Evolutionary conservation across 1,284 basidiomycete genomes (phyloP), one percentile per base, ranked within the genome.

Genomic region (Ustilago crameri): DNA sequence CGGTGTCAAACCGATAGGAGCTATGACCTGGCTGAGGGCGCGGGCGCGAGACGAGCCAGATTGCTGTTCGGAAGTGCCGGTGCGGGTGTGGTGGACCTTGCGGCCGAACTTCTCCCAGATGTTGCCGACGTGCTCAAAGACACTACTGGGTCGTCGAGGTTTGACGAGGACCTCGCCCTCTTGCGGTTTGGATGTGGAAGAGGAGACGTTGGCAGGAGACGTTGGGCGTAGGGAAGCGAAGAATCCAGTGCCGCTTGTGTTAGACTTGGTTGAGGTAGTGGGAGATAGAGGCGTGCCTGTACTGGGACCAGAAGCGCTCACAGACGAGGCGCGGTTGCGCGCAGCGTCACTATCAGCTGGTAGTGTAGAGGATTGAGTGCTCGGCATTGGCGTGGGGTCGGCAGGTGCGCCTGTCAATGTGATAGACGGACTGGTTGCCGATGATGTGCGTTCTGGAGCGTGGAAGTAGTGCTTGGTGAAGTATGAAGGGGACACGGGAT

Each of bases 41-140:
- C 58, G 44, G 15, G 14, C 35, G 35, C 58, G 55, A 30, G 61
- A 46, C 5, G 61, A 70, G 50, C 43, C 44, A 22, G 54, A 18
- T 20, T 50, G 68, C 48, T 65, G 61, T 43, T 66, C 63, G 3
- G 68, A 55, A 10, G 59, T 67, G 10, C 54, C 44, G 9, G 57
- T 57, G 20, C 65, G 57, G 3, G 67, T 60, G 38, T 73, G 65
- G 26, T 68, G 74, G 15, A 77, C 71, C 38, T 69, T 74, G 38
- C 71, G 63, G 9, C 75, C 74, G 50, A 77, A 75, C 5, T 75
- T 69, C 47, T 78, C 77, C 55, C 70, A 74, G 9, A 79, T 68
- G 30, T 64, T 76, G 41, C 75, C 75, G 32, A 75, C 75, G n/a
- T 76, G 73, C 32, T 79, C 77, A 26, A 79, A 72, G 41, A 79